Base-by-base conservation (phyloP, 2,329 filamentous ascomycete genomes). In the Biscogniauxia sp. region DNA sequence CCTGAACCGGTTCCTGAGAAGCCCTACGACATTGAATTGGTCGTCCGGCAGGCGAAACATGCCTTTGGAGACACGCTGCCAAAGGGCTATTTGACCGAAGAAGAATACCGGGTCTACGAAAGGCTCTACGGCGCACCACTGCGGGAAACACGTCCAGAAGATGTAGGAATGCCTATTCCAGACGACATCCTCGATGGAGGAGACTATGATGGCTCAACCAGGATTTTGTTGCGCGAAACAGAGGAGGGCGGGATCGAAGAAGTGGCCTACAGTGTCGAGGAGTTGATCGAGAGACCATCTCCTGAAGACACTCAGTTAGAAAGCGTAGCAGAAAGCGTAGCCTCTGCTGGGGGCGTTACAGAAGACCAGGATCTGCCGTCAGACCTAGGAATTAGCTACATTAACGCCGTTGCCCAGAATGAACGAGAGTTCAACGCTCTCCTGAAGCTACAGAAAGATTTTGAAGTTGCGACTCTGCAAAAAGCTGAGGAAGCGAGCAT, bases 81-180 rank as follows among this genome's bases (percentile, higher is more conserved):
- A 0, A 84, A 86, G 32, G 87, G 83, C 37, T 86, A 91, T 68
- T 75, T 97, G 56, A 87, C 81, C 37, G 80, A 82, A 0, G 84
- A 89, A 57, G 93, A 97, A 73, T 88, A 89, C 69, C 79, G 78
- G 54, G 78, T 96, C 0, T 97, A 96, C 74, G 87, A 90, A 71
- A 83, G 92, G 64, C 77, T 96, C 17, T 97, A 95, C 73, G 94
- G 93, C 1, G 81, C 88, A 37, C 92, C 93, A 1, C 73, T 91
- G 63, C 82, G 87, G 51, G 81, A 84, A 56, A 88, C 85, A 1
- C 74, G 70, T 7, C 81, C 84, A 1, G 86, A 88, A 60, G 85
- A 89, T 73, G 80, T 86, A 3, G 86, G 76, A 25, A 82, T 78
- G 62, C 76, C 79, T 1, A 62, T 77, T 60, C 55, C 74, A 71